Evolutionary conservation across 148 eudicot genomes (phyloP).

Genomic region (Silene uniflora): DNA sequence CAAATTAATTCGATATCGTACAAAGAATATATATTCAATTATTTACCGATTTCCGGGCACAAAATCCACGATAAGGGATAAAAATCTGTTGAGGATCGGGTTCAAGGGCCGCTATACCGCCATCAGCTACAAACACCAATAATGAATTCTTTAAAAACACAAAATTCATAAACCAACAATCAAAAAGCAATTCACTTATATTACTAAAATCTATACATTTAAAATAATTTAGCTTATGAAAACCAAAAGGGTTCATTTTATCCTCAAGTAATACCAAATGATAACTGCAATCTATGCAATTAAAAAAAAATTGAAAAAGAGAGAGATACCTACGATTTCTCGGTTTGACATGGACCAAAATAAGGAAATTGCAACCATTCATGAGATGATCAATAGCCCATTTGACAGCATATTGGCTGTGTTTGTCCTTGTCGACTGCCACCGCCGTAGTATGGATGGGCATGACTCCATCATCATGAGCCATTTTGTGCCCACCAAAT

Average conservation of each 20-base stretch:
- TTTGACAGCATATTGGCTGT: slow-evolving; percentile 49
- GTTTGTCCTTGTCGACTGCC: slow-evolving; percentile 56
- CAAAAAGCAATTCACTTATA: neutral
- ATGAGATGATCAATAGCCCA: slow-evolving; percentile 62
- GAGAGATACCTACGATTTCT: slow-evolving; percentile 44
- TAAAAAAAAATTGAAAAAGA: neutral
- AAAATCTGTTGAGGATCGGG: slow-evolving; percentile 40
- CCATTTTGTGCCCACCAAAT: slow-evolving; percentile 21
- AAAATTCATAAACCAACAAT: neutral
- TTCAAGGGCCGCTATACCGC: slow-evolving; percentile 18
- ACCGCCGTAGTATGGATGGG: slow-evolving; percentile 32
- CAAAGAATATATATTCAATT: neutral
- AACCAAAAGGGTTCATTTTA: too few relatives aligned
- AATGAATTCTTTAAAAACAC: neutral
- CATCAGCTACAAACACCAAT: slow-evolving; percentile 23
- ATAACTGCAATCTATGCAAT: too few relatives aligned
- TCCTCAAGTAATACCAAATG: too few relatives aligned
- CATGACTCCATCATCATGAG: slow-evolving; percentile 1
- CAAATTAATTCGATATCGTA: too few relatives aligned
- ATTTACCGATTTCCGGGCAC: slow-evolving; percentile 61
- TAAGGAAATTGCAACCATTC: slow-evolving; percentile 17
- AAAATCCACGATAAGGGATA: slow-evolving; percentile 37
- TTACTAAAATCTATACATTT: neutral
- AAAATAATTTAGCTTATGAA: neutral
- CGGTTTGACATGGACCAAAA: slow-evolving; percentile 46